Percentiles rank a stretch among this genome's conserved stretches.
Conservation (phyloP, 1,139 yeast species). For the Pichia sp. region DNA sequence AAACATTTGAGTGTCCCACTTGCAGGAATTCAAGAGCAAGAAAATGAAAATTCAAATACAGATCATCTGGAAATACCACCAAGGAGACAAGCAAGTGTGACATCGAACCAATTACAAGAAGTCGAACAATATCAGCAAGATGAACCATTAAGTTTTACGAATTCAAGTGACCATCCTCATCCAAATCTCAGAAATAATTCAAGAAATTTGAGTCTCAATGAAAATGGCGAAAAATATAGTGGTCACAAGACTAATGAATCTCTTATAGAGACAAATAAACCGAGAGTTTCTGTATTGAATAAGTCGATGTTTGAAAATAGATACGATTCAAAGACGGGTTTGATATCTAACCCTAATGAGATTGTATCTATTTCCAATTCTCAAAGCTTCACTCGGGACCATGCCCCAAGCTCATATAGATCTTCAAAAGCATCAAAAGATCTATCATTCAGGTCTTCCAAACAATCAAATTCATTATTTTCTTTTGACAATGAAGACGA, state of each 20-base stretch:
- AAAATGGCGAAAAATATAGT: too few species aligned
- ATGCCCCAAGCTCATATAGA: too few species aligned
- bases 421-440: background rate
- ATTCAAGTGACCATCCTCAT: background rate
- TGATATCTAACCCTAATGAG: background rate
- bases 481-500: constrained; percentile 5
- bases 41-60: too few species aligned
- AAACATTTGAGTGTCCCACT: constrained; percentile 6
- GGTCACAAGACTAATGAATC: background rate
- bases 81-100: background rate
- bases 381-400: background rate
- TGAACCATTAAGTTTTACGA: constrained; percentile 6
- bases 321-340: constrained; percentile 10
- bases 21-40: constrained; percentile 1
- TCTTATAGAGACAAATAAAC: constrained; percentile 5
- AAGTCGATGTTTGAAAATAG: constrained; percentile 18
- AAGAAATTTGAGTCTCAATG: background rate
- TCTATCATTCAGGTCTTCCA: background rate
- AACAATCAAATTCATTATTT: background rate
- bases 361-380: too few species aligned
- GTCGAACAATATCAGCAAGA: constrained; percentile 1
- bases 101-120: background rate
- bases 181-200: background rate
- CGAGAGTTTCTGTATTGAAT: constrained; percentile 22
- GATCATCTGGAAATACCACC: background rate